Base-by-base conservation (phyloP, 2,329 filamentous ascomycete species). In the Teratosphaeria viscida region DNA sequence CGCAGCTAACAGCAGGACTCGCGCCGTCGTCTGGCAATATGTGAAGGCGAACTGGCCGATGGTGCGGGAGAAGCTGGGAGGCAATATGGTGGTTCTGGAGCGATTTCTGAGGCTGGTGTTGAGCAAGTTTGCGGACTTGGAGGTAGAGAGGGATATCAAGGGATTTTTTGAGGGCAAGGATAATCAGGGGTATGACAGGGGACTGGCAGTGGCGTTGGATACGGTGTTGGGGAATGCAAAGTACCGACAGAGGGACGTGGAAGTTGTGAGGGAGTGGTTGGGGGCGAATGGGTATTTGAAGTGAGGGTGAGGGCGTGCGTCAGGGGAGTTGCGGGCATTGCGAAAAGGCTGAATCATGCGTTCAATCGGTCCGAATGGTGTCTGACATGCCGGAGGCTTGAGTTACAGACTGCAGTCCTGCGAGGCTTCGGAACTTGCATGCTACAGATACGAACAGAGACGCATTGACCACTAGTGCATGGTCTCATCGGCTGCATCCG, bases 141-240 rank as follows among this genome's bases (percentile, higher is more conserved):
- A 82, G 63, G 81, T 84, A 16, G 82, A 90, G 63, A 80, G 85
- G 64, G 90, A 96, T 58, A 94, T 99, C 68, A 81, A 86, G 56
- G 73, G 76, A 2, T 99, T 99, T 80, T 99, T 97, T 79, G 81
- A 83, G 67, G 82, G 83, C 68, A 95, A 92, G 79, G 89, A 97
- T 70, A 92, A 88, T 19, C 85, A 85, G 68, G 88, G 86, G 55
- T 97, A 92, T 74, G 89, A 95, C 72, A 86, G 94, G 59, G 92
- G 90, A 3, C 76, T 99, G 57, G 86, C 87, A 65, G 90, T 95
- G 65, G 87, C 92, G 63, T 86, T 86, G 72, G 94, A 97, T 72
- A 91, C 87, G 63, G 89, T 97, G 65, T 83, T 86, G 52, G 90
- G 88, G 11, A 87, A 92, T 68, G 90, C 90, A 4, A 84, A 84